These are phyloP conservation scores for Botrytis sinoallii DNA, from an alignment of 2,329 filamentous ascomycete genomes.

Conservation along the genomic window DNA sequence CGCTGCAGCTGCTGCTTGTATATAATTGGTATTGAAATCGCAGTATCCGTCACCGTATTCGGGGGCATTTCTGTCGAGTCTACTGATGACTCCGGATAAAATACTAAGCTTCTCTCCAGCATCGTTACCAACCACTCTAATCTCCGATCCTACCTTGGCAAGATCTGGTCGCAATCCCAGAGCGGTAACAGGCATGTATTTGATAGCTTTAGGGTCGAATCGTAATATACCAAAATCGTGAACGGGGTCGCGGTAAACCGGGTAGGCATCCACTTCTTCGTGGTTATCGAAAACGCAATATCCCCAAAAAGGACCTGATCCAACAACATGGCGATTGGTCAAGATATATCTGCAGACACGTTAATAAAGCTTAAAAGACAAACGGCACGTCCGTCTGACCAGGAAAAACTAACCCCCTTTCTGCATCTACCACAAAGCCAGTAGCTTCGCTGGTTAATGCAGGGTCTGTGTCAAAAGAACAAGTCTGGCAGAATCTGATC, in stretches of 20 bases:
- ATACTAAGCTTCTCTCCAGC: conserved; percentile 98
- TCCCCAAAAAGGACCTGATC: conserved; percentile 94
- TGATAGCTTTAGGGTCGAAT: conserved; percentile 93
- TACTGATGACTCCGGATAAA: conserved; percentile 92
- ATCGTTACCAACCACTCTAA: conserved; percentile 96
- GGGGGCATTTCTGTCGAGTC: conserved; percentile 91
- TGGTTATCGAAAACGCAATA: conserved; percentile 99
- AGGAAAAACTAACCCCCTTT: conserved; percentile 59
- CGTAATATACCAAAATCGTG: conserved; percentile 97
- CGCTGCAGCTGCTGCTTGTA: conserved; percentile 93
- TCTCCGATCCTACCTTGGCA: conserved; percentile 87
- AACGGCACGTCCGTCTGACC: neutral
- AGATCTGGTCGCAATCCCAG: conserved; percentile 80
- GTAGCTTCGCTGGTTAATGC: conserved; percentile 94
- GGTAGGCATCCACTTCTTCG: conserved; percentile 91
- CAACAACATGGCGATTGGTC: conserved; percentile 90
- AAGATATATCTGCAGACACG: conserved; percentile 61
- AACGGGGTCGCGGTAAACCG: conserved; percentile 95
- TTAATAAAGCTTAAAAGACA: conserved; percentile 30
- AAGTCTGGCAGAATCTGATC: conserved; percentile 98
- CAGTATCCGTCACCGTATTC: conserved; percentile 98
- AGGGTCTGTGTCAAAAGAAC: conserved; percentile 95
- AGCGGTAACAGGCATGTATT: conserved; percentile 89
- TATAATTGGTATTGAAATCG: conserved; percentile 95
- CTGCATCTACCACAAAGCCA: conserved; percentile 94